Evolutionary conservation across 1,139 yeast genomes (phyloP).

Genomic region (Trichomonascaceae sp.): DNA sequence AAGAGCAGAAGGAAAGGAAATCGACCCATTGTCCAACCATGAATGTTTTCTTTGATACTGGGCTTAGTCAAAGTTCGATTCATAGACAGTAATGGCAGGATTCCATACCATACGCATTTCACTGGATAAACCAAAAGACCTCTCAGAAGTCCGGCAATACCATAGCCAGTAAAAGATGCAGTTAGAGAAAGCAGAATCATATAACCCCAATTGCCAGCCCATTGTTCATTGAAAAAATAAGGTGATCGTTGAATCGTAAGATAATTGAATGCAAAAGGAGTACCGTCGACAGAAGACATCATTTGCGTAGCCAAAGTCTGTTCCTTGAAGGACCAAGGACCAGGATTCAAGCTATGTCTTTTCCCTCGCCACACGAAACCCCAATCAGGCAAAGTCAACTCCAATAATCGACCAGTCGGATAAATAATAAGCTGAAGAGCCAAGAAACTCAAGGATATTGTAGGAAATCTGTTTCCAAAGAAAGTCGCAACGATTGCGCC

Average conservation of each 20-base stretch:
- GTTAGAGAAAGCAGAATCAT: conserved; percentile 47
- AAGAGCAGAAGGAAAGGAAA: conserved; percentile 40
- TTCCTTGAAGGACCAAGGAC: conserved; percentile 66
- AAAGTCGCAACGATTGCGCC: conserved; percentile 51
- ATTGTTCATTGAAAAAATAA: conserved; percentile 25
- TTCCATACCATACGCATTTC: conserved; percentile 50
- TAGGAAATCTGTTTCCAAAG: conserved; percentile 48
- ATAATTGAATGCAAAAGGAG: conserved; percentile 37
- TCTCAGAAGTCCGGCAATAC: conserved; percentile 47
- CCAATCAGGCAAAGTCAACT: conserved; percentile 41
- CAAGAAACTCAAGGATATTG: conserved; percentile 42
- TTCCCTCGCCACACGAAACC: conserved; percentile 38
- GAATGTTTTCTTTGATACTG: conserved; percentile 38
- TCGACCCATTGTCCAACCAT: conserved; percentile 47
- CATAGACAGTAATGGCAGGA: conserved; percentile 48
- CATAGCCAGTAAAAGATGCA: conserved; percentile 53
- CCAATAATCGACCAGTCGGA: conserved; percentile 17
- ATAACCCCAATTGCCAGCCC: conserved; percentile 35
- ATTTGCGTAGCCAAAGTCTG: conserved; percentile 55
- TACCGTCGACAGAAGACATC: conserved; percentile 40
- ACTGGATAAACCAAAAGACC: conserved; percentile 46
- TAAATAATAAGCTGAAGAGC: conserved; percentile 36
- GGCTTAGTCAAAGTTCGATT: conserved; percentile 45
- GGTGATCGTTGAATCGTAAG: conserved; percentile 29
- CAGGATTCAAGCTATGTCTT: conserved; percentile 45